Evolutionary conservation across 345 rosid species (phyloP).

Genomic region (Arabis alpina): DNA sequence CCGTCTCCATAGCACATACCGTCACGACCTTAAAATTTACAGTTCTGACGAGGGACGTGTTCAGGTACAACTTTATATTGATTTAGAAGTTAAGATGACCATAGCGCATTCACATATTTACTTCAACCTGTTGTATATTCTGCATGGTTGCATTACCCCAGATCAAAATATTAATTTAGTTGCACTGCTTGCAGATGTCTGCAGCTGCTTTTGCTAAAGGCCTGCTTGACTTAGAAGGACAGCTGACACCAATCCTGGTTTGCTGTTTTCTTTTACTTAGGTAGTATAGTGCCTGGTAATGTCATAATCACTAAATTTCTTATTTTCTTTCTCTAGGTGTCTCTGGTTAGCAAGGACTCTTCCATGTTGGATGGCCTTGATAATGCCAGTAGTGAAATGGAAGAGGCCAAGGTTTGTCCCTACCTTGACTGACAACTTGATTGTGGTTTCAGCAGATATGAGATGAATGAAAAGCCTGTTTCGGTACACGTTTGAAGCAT

Average conservation of each 20-base stretch:
- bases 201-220: conserved; percentile 99
- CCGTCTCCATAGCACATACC: conserved; percentile 97
- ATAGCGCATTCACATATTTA: conserved; percentile 17
- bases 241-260: conserved; percentile 96
- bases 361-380: conserved; percentile 99
- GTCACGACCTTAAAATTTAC: conserved; percentile 98
- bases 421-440: conserved; percentile 26
- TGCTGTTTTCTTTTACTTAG: conserved; percentile 38
- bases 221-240: conserved; percentile 99
- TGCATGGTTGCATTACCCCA: conserved; percentile 13
- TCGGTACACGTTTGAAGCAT: conserved; percentile 26
- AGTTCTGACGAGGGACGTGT: conserved; percentile 99
- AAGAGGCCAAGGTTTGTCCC: conserved; percentile 85
- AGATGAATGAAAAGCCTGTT: conserved; percentile 23
- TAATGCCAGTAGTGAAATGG: conserved; percentile 91
- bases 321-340: conserved; percentile 63
- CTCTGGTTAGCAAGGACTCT: conserved; percentile 99
- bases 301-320: conserved; percentile 21
- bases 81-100: conserved; percentile 21
- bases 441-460: conserved; percentile 17
- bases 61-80: conserved; percentile 60
- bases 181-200: conserved; percentile 76
- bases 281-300: conserved; percentile 1
- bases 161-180: conserved; percentile 21
- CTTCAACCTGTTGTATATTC: conserved; percentile 3